A percentile compares a stretch with the other conserved stretches of the same genome.
Conservation (phyloP, 345 rosid species). For the Eucalyptus coolabah region DNA sequence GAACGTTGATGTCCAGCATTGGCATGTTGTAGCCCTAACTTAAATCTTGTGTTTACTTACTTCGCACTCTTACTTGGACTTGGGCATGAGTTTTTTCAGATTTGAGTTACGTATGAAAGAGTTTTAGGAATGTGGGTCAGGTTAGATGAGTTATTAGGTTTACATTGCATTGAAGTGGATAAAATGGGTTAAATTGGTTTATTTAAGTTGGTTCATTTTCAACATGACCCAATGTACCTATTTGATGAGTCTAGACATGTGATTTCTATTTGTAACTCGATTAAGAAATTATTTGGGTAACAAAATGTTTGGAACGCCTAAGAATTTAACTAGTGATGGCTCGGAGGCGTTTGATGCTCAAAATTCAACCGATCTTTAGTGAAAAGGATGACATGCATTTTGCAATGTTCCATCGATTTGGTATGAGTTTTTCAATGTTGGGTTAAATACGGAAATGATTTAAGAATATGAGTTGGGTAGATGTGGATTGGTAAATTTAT, state of each 20-base stretch:
- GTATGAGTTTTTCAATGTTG: neutral
- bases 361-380: neutral
- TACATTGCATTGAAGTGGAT: neutral
- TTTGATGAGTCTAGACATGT: neutral
- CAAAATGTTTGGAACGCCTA: too few relatives aligned
- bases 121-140: neutral
- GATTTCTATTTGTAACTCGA: neutral
- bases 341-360: neutral
- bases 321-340: too few relatives aligned
- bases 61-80: neutral
- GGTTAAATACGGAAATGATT: neutral
- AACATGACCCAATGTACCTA: neutral
- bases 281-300: too few relatives aligned
- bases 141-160: neutral
- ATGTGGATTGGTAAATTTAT: too few relatives aligned
- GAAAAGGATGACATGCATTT: neutral
- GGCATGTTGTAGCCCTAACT: neutral
- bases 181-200: too few relatives aligned
- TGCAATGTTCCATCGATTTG: neutral
- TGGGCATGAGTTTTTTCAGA: neutral
- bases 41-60: neutral
- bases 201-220: neutral
- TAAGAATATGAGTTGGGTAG: neutral
- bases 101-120: neutral
- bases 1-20: neutral